Evolutionary conservation across 1,139 yeast species (phyloP).

Genomic region (Yamadazyma triangularis): DNA sequence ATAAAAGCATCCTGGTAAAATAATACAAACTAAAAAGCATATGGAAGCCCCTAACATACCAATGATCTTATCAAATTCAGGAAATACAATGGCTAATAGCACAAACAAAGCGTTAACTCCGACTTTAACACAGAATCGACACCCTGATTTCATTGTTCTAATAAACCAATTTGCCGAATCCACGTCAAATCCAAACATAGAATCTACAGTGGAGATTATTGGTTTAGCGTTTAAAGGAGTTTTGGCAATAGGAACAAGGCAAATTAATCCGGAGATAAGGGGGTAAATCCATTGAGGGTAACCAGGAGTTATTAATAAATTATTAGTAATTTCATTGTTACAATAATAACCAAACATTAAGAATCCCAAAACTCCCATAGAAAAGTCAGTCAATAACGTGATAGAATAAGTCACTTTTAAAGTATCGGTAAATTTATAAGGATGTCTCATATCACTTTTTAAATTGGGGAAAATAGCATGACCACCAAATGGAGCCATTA

Average conservation of each 20-base stretch:
- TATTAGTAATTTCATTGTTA: constrained; percentile 79
- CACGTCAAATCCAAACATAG: constrained; percentile 20
- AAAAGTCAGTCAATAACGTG: constrained; percentile 64
- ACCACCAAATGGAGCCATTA: constrained; percentile 62
- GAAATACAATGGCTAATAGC: constrained; percentile 47
- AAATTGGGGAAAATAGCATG: constrained; percentile 60
- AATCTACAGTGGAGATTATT: constrained; percentile 60
- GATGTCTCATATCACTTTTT: constrained; percentile 55
- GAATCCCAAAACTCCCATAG: constrained; percentile 78
- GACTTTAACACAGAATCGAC: constrained; percentile 27
- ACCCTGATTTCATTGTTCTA: constrained; percentile 10
- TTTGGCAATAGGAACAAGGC: constrained; percentile 81
- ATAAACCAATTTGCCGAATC: constrained; percentile 9
- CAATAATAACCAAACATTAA: constrained; percentile 81
- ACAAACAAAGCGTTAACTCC: constrained; percentile 51
- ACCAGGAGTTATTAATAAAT: constrained; percentile 62
- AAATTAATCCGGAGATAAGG: constrained; percentile 64
- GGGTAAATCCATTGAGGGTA: constrained; percentile 68
- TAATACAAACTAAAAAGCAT: constrained; percentile 52
- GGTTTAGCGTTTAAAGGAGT: constrained; percentile 88
- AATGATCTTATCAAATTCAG: constrained; percentile 54
- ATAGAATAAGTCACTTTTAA: constrained; percentile 49
- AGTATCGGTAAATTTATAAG: constrained; percentile 39
- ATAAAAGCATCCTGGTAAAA: constrained; percentile 53
- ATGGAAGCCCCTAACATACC: constrained; percentile 57